Conservation (phyloP, 2,329 filamentous ascomycete species). For the Aureobasidium subglaciale region DNA sequence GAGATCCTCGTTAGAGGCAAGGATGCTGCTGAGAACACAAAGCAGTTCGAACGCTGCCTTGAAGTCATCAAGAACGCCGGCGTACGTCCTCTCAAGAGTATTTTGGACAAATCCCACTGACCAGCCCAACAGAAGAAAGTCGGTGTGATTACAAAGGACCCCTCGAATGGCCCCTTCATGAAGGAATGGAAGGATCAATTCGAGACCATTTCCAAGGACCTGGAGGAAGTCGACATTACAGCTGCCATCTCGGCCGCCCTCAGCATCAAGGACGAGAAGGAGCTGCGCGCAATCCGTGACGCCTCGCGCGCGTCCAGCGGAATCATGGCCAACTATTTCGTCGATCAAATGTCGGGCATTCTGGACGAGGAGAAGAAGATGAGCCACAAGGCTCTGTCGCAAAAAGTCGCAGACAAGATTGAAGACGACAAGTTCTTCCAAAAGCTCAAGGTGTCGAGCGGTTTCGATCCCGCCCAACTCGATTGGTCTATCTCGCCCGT, state of each 20-base stretch:
- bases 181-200: conserved; percentile 93
- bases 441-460: conserved; percentile 70
- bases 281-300: conserved; percentile 89
- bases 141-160: conserved; percentile 78
- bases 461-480: conserved; percentile 80
- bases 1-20: conserved; percentile 90
- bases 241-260: conserved; percentile 77
- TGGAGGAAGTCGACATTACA: conserved; percentile 82
- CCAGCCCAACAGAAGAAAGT: conserved; percentile 65
- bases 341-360: conserved; percentile 95
- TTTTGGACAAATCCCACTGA: conserved; percentile 13
- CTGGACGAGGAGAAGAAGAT: conserved; percentile 97
- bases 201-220: conserved; percentile 69
- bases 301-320: conserved; percentile 91
- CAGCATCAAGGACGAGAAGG: conserved; percentile 88
- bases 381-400: conserved; percentile 77
- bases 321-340: conserved; percentile 91
- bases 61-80: conserved; percentile 83
- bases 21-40: conserved; percentile 83
- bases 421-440: conserved; percentile 94
- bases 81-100: conserved; percentile 49
- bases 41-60: conserved; percentile 76
- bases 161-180: conserved; percentile 77
- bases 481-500: conserved; percentile 91
- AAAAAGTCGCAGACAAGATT: conserved; percentile 83